Evolutionary conservation across 768 basidiomycete species (phyloP).

Genomic region (Amanita inopinata): DNA sequence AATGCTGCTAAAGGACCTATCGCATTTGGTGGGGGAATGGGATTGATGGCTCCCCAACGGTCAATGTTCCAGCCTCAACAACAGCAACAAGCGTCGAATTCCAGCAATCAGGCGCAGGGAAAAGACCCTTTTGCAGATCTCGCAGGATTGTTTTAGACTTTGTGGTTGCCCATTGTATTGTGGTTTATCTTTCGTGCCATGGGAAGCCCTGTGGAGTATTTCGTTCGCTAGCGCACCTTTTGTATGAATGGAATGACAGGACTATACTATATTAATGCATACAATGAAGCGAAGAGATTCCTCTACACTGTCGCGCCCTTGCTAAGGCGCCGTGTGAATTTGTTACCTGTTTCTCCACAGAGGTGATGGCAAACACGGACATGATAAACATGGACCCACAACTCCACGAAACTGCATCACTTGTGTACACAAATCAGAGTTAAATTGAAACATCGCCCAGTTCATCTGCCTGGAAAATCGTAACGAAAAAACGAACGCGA

Average conservation of each 20-base stretch:
- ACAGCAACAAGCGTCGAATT: constrained; percentile 8
- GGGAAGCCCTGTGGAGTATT: not conserved
- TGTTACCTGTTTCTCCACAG: too few relatives aligned
- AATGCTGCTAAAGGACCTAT: constrained; percentile 15
- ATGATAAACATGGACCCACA: constrained; percentile 3
- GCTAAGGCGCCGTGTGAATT: too few relatives aligned
- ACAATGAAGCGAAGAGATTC: too few relatives aligned
- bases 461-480: too few relatives aligned
- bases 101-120: constrained; percentile 23
- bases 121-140: constrained; percentile 86
- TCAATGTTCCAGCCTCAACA: constrained; percentile 13
- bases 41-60: constrained; percentile 6
- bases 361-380: not conserved
- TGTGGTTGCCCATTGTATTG: not conserved
- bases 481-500: too few relatives aligned
- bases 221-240: too few relatives aligned
- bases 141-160: constrained; percentile 56
- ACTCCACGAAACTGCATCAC: too few relatives aligned
- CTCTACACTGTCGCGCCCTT: too few relatives aligned
- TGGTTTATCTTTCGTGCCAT: not conserved
- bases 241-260: too few relatives aligned
- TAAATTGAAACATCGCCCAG: too few relatives aligned
- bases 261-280: too few relatives aligned
- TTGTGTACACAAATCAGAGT: too few relatives aligned
- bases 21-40: constrained; percentile 5